These are phyloP conservation scores for Pseudogymnoascus sp. DNA, from an alignment of 2,329 filamentous ascomycete genomes.

Conservation along the genomic window DNA sequence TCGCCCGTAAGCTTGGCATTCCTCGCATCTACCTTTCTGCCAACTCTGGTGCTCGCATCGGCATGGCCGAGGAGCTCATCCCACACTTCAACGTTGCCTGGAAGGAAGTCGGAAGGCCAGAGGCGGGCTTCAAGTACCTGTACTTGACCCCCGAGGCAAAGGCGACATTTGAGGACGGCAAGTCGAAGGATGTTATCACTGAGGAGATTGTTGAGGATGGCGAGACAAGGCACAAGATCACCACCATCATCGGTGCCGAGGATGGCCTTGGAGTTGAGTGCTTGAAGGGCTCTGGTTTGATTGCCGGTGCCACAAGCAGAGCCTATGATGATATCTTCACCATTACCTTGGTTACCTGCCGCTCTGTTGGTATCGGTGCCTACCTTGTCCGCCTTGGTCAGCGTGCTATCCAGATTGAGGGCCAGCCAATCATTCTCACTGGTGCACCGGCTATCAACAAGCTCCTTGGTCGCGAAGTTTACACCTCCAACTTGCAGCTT, in stretches of 20 bases:
- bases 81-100: slow-evolving; percentile 95
- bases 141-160: slow-evolving; percentile 84
- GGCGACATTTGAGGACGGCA: slow-evolving; percentile 74
- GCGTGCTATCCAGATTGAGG: slow-evolving; percentile 97
- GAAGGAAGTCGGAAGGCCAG: slow-evolving; percentile 75
- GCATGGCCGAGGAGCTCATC: slow-evolving; percentile 93
- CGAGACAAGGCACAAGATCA: slow-evolving; percentile 88
- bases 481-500: slow-evolving; percentile 97
- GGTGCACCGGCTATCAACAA: slow-evolving; percentile 98
- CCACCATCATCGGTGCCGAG: slow-evolving; percentile 85
- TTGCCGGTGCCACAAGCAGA: slow-evolving; percentile 91
- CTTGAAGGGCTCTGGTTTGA: slow-evolving; percentile 91
- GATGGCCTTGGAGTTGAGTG: slow-evolving; percentile 97
- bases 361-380: slow-evolving; percentile 97
- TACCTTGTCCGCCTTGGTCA: slow-evolving; percentile 97
- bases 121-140: slow-evolving; percentile 91
- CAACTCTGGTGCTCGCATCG: slow-evolving; percentile 96
- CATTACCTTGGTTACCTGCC: slow-evolving; percentile 91
- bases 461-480: slow-evolving; percentile 92
- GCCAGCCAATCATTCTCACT: slow-evolving; percentile 96
- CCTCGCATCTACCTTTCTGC: slow-evolving; percentile 96
- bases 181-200: slow-evolving; percentile 71
- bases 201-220: slow-evolving; percentile 79
- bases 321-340: slow-evolving; percentile 99
- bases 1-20: slow-evolving; percentile 88